phyloP scores from a whole-genome alignment of 345 rosid genomes.

The Euphorbia pulcherrima region DNA sequence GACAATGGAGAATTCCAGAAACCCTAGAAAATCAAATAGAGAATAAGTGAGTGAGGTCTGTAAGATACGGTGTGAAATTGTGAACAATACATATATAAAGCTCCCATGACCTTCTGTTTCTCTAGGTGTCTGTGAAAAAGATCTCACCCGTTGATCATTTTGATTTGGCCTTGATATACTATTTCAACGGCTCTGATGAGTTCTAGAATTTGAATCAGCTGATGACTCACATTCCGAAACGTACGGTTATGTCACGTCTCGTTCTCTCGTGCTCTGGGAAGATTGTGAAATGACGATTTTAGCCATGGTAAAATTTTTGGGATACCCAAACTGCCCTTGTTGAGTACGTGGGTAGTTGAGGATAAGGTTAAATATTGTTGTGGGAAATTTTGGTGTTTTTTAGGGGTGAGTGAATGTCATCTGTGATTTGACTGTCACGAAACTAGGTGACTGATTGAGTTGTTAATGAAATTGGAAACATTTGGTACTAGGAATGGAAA shows the following conservation, averaged over 20 bases:
- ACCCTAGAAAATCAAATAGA: background rate
- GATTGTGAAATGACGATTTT: background rate
- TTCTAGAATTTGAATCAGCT: background rate
- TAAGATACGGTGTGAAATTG: background rate
- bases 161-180: background rate
- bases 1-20: too few species aligned
- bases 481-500: background rate
- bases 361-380: background rate
- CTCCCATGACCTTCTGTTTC: background rate
- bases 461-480: background rate
- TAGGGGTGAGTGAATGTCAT: background rate
- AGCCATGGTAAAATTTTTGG: background rate
- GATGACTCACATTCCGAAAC: background rate
- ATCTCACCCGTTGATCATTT: background rate
- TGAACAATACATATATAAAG: background rate
- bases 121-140: too few species aligned
- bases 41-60: too few species aligned
- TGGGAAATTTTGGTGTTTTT: background rate
- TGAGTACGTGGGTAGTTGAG: background rate
- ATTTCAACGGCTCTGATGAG: background rate
- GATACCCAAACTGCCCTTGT: background rate
- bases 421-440: background rate
- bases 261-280: background rate
- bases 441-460: background rate
- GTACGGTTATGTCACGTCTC: conserved; percentile 3